Conservation (phyloP, 768 basidiomycete genomes). For the Termitomyces sp. region DNA sequence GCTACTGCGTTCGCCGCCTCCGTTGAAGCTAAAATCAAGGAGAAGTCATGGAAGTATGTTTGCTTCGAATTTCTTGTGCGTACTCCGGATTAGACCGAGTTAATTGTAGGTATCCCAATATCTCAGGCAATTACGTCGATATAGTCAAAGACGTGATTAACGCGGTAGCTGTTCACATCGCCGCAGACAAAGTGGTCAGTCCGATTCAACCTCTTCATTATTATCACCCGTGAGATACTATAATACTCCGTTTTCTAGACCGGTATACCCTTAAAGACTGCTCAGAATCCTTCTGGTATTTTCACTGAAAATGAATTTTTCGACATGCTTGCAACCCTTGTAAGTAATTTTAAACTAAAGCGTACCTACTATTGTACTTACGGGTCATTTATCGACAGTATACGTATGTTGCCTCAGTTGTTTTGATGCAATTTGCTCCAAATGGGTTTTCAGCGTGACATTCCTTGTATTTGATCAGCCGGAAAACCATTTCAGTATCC, state of each 20-base stretch:
- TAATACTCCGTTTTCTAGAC: constrained; percentile 18
- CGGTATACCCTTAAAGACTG: constrained; percentile 43
- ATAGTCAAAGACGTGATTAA: constrained; percentile 47
- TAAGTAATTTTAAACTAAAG: constrained; percentile 13
- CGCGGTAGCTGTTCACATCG: constrained; percentile 33
- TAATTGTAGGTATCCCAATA: constrained; percentile 20
- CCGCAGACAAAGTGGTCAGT: constrained; percentile 31
- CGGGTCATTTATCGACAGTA: constrained; percentile 1
- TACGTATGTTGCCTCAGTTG: neutral
- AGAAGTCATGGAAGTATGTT: constrained; percentile 26
- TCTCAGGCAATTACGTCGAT: constrained; percentile 35
- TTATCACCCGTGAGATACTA: neutral
- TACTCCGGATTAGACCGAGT: neutral
- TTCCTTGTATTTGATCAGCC: constrained; percentile 25
- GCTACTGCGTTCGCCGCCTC: constrained; percentile 24
- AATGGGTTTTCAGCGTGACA: constrained; percentile 9
- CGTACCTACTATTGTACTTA: neutral
- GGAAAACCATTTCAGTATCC: constrained; percentile 27
- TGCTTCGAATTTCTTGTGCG: constrained; percentile 16
- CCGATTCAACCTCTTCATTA: neutral
- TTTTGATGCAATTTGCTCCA: neutral
- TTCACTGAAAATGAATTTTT: constrained; percentile 44
- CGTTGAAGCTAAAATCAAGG: constrained; percentile 22
- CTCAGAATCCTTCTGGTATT: constrained; percentile 34
- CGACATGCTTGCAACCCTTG: constrained; percentile 33